Base-by-base conservation (phyloP, 495 filamentous ascomycete genomes). In the Penicillium soppii region DNA sequence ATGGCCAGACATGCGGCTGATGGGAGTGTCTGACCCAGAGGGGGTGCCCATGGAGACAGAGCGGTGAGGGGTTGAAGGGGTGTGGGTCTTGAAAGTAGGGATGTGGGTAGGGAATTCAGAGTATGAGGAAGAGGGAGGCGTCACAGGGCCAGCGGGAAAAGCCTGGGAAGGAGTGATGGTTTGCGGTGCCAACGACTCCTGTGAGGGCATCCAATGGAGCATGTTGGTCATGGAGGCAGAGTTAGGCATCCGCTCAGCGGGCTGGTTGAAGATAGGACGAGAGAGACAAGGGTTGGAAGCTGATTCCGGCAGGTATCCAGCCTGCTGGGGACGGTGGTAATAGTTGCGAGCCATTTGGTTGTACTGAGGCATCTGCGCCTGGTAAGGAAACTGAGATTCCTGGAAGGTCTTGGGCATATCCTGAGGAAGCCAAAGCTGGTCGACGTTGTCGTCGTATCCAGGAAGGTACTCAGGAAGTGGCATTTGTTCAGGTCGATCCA, bases 141-240 rank as follows among this genome's bases (percentile, higher is more conserved):
- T 76, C 16, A 70, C 67, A 5, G 73, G 73, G 0, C 43, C 61
- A 13, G 64, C 32, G 25, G 53, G 58, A 30, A 67, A 65, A 0
- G 59, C 69, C 49, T 75, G 72, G 0, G 62, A 54, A 3, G 72
- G 72, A 12, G 66, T 66, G 47, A 76, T 73, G 5, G 73, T 75
- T 47, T 75, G 70, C 1, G 70, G 66, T 20, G 64, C 48, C 43
- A 76, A 61, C 7, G 67, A 67, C 25, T 76, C 72, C 20, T 60
- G 49, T 0, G 68, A 54, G 2, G 63, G 62, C 65, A 75, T 73
- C 70, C 71, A 76, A 1, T 62, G 62, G 13, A 70, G 51, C 66
- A 75, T 73, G 48, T 73, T 74, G 9, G 57, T 54, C 70, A 75
- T 74, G n/a, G 73, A 75, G 23, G 67, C 66, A 3, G 71, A 74